Percentiles rank a stretch among this genome's conserved stretches.
These are phyloP conservation scores for Paulownia fortunei DNA, from an alignment of 257 asterid species.

Conservation along the genomic window DNA sequence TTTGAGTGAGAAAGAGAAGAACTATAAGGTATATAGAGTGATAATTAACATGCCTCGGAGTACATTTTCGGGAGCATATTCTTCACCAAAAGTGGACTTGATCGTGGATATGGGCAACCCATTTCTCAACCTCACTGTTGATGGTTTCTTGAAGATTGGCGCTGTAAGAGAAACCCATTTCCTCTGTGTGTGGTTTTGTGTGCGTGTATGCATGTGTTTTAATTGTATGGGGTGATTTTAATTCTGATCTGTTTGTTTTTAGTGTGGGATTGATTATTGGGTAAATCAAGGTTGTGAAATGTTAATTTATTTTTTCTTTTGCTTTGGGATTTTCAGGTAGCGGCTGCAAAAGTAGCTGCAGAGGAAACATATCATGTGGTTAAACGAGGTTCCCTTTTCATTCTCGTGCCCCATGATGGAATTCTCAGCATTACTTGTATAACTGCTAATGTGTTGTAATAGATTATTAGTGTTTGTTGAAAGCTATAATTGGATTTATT, in stretches of 20 bases:
- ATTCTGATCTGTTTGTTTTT: background rate
- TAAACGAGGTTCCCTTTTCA: slow-evolving; percentile 53
- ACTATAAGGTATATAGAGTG: background rate
- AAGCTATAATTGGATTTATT: background rate
- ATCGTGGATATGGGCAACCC: slow-evolving; percentile 73
- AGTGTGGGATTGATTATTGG: background rate
- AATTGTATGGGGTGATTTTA: background rate
- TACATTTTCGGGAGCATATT: slow-evolving; percentile 47
- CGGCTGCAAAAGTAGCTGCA: slow-evolving; percentile 63
- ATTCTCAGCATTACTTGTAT: background rate
- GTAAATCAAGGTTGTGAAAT: background rate
- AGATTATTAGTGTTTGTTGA: background rate
- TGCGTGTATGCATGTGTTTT: background rate
- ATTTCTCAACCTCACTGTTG: slow-evolving; percentile 68
- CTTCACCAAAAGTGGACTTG: slow-evolving; percentile 62
- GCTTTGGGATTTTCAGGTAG: slow-evolving; percentile 66
- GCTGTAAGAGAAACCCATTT: slow-evolving; percentile 42
- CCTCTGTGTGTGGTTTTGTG: background rate
- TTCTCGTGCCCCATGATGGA: background rate
- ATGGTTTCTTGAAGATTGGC: slow-evolving; percentile 84
- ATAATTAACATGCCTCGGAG: slow-evolving; percentile 48
- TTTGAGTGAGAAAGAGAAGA: background rate
- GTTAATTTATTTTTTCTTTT: background rate
- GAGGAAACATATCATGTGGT: slow-evolving; percentile 69
- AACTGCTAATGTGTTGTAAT: background rate